Evolutionary conservation across 192 early-diverging fungal genomes (phyloP), one percentile per base, ranked within the genome.

Genomic region (Linnemannia exigua): DNA sequence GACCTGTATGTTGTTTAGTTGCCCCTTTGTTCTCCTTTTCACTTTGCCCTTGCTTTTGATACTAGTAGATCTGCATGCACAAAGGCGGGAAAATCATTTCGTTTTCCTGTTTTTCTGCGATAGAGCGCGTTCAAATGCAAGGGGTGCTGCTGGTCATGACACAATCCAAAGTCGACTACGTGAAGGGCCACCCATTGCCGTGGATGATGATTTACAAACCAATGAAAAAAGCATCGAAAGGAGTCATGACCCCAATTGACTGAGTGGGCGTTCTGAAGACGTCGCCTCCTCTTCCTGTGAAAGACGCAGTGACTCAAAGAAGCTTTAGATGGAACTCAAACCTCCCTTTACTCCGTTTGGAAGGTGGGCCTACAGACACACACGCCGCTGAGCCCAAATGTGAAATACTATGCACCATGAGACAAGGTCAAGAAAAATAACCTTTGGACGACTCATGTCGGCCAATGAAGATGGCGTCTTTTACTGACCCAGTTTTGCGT

Each of bases 51-150:
- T 63, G 25, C 58, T 63, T 54, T 54, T 63, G 25, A 63, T 25
- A 22, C n/a, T 25, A 63, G 58, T 25, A 63, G 58, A 63, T 63
- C 58, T 63, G 58, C 58, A 63, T 25, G 12, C 12, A 44, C 9
- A 44, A n/a, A n/a, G n/a, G 52, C 22, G 6, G 52, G n/a, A 25
- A 8, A 50, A 25, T 25, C 52, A n/a, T 54, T 63, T 63, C n/a
- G 28, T 63, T 8, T 63, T 25, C 58, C 28, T 63, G n/a, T n/a
- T 63, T 58, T 63, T 63, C 58, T 63, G 58, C 58, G 58, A 63
- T 31, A 31, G 14, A n/a, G 58, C 58, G 58, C 58, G 14, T 63
- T 25, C 58, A 63, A 63, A 3, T 15, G 28, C 58, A 63, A 63
- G 58, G 58, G 58, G 58, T 25, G 28, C 58, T 63, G 58, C 15